phyloP scores from a whole-genome alignment of 805 yeast species.

The Barnettozyma botsteinii region DNA sequence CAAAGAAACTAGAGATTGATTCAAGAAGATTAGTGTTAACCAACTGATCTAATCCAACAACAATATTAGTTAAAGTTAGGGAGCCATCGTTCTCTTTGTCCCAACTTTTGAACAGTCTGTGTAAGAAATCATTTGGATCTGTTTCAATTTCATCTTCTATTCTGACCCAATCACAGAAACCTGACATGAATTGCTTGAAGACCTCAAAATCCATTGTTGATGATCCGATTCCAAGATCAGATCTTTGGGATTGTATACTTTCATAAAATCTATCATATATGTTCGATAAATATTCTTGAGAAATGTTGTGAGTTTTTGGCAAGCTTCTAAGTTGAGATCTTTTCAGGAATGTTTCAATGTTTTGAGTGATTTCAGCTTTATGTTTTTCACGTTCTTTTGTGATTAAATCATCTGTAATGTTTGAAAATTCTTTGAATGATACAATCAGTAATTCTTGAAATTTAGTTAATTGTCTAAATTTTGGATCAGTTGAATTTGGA shows the following conservation, averaged over 20 bases:
- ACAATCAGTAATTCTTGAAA: constrained; percentile 89
- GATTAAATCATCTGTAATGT: constrained; percentile 70
- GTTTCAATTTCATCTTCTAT: constrained; percentile 33
- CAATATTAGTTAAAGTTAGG: constrained; percentile 63
- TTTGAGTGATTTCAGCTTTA: constrained; percentile 72
- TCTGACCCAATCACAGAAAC: constrained; percentile 71
- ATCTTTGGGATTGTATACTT: constrained; percentile 61
- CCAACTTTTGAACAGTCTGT: constrained; percentile 68
- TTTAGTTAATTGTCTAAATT: constrained; percentile 62
- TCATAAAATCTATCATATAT: constrained; percentile 82
- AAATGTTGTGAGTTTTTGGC: constrained; percentile 62
- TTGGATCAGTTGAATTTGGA: constrained; percentile 60
- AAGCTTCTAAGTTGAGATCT: constrained; percentile 85
- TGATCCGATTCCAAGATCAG: constrained; percentile 45
- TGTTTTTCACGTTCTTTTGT: constrained; percentile 62
- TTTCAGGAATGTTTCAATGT: constrained; percentile 86
- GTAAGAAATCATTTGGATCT: constrained; percentile 44
- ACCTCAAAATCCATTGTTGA: constrained; percentile 71
- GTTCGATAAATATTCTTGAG: constrained; percentile 53
- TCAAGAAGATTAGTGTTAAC: constrained; percentile 72
- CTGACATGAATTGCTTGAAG: constrained; percentile 69
- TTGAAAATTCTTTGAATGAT: constrained; percentile 85
- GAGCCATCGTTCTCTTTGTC: constrained; percentile 48
- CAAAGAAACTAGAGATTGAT: constrained; percentile 71
- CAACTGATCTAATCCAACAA: constrained; percentile 64